Evolutionary conservation across 768 basidiomycete genomes (phyloP), one percentile per base, ranked within the genome.

Genomic region (Pulveroboletus sp.): DNA sequence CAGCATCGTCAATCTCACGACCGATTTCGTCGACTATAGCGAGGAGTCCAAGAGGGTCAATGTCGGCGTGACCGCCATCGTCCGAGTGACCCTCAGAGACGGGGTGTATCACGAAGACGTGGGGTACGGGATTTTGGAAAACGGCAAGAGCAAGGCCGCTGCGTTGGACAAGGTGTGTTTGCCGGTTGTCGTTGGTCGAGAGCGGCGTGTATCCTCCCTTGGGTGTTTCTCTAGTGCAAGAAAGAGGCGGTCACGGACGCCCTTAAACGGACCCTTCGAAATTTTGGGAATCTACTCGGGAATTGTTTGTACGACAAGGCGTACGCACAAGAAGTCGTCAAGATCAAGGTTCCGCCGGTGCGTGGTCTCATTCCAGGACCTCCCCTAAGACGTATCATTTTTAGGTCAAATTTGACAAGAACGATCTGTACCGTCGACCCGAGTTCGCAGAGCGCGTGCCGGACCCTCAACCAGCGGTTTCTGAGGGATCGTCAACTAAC

Each of bases 241-340:
- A 99, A 99, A 59, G 96, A 98, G 65, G 94, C 96, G 2, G 86
- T 97, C 0, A 99, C 96, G 0, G 96, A 99, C 58, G 95, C 79
- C 0, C 72, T 95, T 46, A 99, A 99, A 68, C 84, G 95, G 27
- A 82, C 93, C 1, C 76, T 99, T 9, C 77, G 92, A 22, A 91
- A 83, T 55, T 99, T 98, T 63, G 96, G 96, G 34, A 96, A 94
- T 64, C 73, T 98, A 3, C 75, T 98, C 14, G 96, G 96, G 1
- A 95, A 96, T 60, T 99, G 96, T 68, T 70, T 98, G n/a, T 98
- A 98, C 61, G 96, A 98, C 72, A 96, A 95, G 71, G 68, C 78
- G 6, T 97, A 92, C 66, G 79, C 89, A 0, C 78, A 85, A 41
- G 88, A 94, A 62, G 75, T 99, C 9, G 72, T 80, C 34, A 95